Evolutionary conservation across 495 filamentous ascomycete species (phyloP), one percentile per base, ranked within the genome.

Genomic region (Amniculicola lignicola): DNA sequence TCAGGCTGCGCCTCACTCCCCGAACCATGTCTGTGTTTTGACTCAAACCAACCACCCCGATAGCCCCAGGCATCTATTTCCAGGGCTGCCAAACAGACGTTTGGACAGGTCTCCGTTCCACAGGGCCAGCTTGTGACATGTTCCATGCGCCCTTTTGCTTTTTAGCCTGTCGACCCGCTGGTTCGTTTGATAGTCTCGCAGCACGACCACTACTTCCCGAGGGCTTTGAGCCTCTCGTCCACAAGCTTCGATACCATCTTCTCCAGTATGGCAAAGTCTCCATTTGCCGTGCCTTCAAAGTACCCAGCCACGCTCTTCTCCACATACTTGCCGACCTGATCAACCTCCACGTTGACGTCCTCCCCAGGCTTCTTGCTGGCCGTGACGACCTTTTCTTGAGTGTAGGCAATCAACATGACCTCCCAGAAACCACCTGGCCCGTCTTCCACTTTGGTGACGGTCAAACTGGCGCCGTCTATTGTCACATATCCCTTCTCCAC

Each of bases 331-430:
- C 92, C 94, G 61, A 96, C 85, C 77, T 96, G 90, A 70, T 99
- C 94, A 45, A 97, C 95, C 78, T 99, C 94, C 15, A 97, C 85
- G 70, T 99, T 99, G 25, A 97, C 90, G 44, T 80, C 77, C 4
- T 96, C 90, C 1, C 94, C 91, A n/a, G 75, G 71, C 69, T 78
- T 75, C 79, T 99, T 97, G 10, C 69, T 72, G 9, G 87, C 89
- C 53, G 86, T 88, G 1, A 96, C 89, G 28, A 97, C 82, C 70
- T 85, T 84, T 73, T 91, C 90, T 75, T 96, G 94, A 33, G 94
- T 96, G 65, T 99, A 99, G n/a, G 88, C 82, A 70, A 99, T 95
- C 38, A 99, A 74, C 94, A 99, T 99, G 9, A 99, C 86, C 80
- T 97, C 93, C 82, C 87, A 97, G 84, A 87, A 96, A 6, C 83